Conservation (phyloP, 164 flowering plant genomes). For the Amborella trichopoda region DNA sequence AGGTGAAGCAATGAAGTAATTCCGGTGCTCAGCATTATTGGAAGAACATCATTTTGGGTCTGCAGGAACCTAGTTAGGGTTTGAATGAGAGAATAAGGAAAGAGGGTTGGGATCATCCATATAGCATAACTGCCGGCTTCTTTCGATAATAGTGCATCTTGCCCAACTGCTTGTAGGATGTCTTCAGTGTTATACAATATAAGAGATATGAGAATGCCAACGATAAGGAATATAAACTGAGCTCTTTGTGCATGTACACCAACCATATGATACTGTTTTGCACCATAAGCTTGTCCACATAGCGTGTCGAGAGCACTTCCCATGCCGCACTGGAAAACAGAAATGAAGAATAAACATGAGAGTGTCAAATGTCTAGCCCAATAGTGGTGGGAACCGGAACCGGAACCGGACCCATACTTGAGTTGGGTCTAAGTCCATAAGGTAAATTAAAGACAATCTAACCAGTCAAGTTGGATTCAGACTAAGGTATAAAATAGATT, state of each 20-base stretch:
- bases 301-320: conserved; percentile 11
- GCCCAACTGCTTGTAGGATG: conserved; percentile 7
- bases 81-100: conserved; percentile 10
- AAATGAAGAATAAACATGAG: too few relatives aligned
- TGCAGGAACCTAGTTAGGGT: conserved; percentile 11
- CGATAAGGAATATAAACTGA: conserved; percentile 5
- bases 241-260: conserved; percentile 13
- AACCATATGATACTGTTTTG: conserved; percentile 13
- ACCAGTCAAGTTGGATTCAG: too few relatives aligned
- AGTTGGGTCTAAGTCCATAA: too few relatives aligned
- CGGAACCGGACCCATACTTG: too few relatives aligned
- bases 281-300: too few relatives aligned
- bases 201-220: conserved; percentile 6
- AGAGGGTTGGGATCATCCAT: conserved; percentile 11
- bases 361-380: too few relatives aligned
- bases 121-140: conserved; percentile 9
- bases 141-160: conserved; percentile 8
- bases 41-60: conserved; percentile 11
- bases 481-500: too few relatives aligned
- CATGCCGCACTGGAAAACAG: conserved; percentile 5
- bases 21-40: conserved; percentile 11
- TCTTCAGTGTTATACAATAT: conserved; percentile 4
- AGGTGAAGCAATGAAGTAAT: too few relatives aligned
- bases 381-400: too few relatives aligned
- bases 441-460: too few relatives aligned